Evolutionary conservation across 768 basidiomycete species (phyloP).

Genomic region (Tulasnella sp.): DNA sequence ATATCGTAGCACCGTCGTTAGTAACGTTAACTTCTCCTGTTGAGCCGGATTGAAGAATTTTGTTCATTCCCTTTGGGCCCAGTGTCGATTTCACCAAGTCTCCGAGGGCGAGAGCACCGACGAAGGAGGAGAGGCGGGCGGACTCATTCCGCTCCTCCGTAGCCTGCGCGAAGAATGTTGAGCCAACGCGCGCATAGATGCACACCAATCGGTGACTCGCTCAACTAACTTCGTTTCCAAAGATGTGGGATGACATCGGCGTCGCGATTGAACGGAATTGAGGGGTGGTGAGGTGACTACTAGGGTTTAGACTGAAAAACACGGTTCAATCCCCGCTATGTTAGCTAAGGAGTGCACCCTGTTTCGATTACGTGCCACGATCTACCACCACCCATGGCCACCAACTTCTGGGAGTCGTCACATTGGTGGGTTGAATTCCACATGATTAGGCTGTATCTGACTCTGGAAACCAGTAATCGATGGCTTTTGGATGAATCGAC

Average conservation of each 20-base stretch:
- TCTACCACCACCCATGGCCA: slow-evolving; percentile 49
- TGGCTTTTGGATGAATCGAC: slow-evolving; percentile 82
- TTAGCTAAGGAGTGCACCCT: too few relatives aligned
- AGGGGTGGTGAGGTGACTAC: background rate
- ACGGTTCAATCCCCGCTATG: background rate
- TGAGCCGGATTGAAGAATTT: slow-evolving; percentile 87
- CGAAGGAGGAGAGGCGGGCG: slow-evolving; percentile 95
- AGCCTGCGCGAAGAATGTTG: slow-evolving; percentile 6
- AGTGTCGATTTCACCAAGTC: slow-evolving; percentile 98
- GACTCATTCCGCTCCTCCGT: slow-evolving; percentile 87
- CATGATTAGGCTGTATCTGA: background rate
- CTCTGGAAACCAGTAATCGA: slow-evolving; percentile 49
- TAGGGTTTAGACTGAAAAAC: background rate
- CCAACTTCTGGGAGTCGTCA: slow-evolving; percentile 85
- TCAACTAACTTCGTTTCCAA: slow-evolving; percentile 10
- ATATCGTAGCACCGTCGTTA: slow-evolving; percentile 96
- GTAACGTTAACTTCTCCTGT: slow-evolving; percentile 92
- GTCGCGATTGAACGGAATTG: background rate
- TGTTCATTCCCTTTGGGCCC: slow-evolving; percentile 99
- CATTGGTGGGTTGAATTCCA: slow-evolving; percentile 50
- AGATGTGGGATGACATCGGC: slow-evolving; percentile 12
- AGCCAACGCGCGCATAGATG: background rate
- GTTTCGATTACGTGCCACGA: background rate
- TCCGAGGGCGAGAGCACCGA: slow-evolving; percentile 91
- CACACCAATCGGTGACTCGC: background rate